Evolutionary conservation across 108 stramenopile species (phyloP), one percentile per base, ranked within the genome.

Genomic region (Aurantiochytrium sp.): DNA sequence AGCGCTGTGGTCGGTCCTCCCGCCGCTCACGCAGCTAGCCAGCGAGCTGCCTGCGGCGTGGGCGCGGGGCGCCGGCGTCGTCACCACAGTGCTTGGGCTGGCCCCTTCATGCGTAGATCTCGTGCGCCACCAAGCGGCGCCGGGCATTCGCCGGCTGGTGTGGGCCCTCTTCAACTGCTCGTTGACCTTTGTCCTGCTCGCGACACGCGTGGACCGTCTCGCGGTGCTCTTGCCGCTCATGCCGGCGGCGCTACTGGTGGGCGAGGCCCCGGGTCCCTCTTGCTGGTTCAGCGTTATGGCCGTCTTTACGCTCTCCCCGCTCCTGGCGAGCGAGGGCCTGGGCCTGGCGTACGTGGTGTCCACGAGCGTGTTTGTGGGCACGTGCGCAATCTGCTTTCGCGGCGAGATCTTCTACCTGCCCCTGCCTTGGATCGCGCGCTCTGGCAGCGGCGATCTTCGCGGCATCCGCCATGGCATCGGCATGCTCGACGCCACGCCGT

Each of bases 391-490:
- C 39, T 81, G 73, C 73, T 81, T 81, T 48, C 73, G 73, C 1
- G 21, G 73, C 42, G 73, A 81, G 73, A n/a, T 81, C 24, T 48
- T 41, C 24, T 81, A 48, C 4, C 24, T 81, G 45, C 73, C 73
- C 2, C 39, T 81, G 42, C 73, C 73, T 12, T 81, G 73, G 73
- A 24, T 81, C 42, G 73, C 39, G 39, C 42, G 30, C 19, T 41
- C 73, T 81, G 73, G 32, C 39, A 21, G 10, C 39, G 73, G 10
- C 42, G 39, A 41, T 48, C 42, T 24, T 8, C 21, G 19, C 42
- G 73, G 73, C 73, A 81, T 81, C 1, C 73, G 73, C 19, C 73
- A 81, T 4, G 73, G 73, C 39, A 81, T 81, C 15, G 19, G 73
- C 27, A 81, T 81, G 73, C 19, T 81, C 21, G 45, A 81, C 24